These are phyloP conservation scores for Salmacisia buchloeana DNA, from an alignment of 1,284 basidiomycete species.

Conservation along the genomic window DNA sequence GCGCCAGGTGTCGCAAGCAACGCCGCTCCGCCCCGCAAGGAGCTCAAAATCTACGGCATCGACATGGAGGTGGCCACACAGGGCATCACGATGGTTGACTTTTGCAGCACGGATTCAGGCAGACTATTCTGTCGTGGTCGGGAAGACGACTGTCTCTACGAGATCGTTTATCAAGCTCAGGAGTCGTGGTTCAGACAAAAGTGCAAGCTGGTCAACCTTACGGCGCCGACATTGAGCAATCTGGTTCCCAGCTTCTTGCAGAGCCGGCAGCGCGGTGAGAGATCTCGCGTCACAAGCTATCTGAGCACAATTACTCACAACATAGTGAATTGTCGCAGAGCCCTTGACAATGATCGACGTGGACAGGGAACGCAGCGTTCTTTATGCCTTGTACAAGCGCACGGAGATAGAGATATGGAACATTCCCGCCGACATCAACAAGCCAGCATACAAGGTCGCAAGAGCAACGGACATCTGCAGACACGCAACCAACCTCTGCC, in stretches of 20 bases:
- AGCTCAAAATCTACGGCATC: slow-evolving; percentile 84
- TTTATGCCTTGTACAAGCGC: slow-evolving; percentile 42
- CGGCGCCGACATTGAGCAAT: slow-evolving; percentile 52
- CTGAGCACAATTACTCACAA: too few species aligned
- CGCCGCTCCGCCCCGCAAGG: slow-evolving; percentile 55
- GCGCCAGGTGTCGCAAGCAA: slow-evolving; percentile 11
- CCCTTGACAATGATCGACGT: slow-evolving; percentile 34
- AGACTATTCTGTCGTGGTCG: slow-evolving; percentile 79
- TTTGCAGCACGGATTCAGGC: slow-evolving; percentile 72
- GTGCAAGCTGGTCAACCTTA: slow-evolving; percentile 67
- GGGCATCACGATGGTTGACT: slow-evolving; percentile 67
- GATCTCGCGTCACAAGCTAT: too few species aligned
- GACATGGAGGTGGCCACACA: slow-evolving; percentile 74
- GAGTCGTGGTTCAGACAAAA: slow-evolving; percentile 87
- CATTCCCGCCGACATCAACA: slow-evolving; percentile 33
- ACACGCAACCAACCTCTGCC: slow-evolving; percentile 34
- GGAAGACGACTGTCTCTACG: slow-evolving; percentile 81
- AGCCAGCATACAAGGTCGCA: slow-evolving; percentile 36
- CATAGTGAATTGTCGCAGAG: slow-evolving; percentile 62
- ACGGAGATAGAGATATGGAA: slow-evolving; percentile 43
- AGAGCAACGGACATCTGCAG: slow-evolving; percentile 41
- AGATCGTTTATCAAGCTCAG: slow-evolving; percentile 82
- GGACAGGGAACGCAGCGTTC: slow-evolving; percentile 35
- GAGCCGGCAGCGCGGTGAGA: slow-evolving; percentile 62
- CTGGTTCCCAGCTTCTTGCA: slow-evolving; percentile 44